Conservation (phyloP, 2,329 filamentous ascomycete genomes). For the Cylindrodendrum hubeiense region DNA sequence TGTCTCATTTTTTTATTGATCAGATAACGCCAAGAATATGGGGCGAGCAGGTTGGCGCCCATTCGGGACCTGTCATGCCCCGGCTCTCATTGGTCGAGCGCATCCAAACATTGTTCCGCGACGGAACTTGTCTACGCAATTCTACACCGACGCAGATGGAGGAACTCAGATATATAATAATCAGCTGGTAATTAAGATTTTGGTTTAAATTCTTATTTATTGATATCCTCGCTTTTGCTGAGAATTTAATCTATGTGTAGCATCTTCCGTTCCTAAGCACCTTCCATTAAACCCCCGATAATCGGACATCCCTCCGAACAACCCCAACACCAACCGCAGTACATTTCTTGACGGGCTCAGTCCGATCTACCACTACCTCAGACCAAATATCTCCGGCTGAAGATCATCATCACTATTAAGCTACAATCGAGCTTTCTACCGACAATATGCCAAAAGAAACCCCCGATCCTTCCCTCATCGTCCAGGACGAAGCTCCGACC, state of each 20-base stretch:
- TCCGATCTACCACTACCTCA: neutral
- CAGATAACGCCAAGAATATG: neutral
- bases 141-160: neutral
- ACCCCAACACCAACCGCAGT: neutral
- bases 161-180: neutral
- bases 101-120: neutral
- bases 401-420: neutral
- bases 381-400: too few relatives aligned
- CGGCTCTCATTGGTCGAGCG: slow-evolving; percentile 33
- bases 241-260: neutral
- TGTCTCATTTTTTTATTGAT: neutral
- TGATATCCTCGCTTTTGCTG: neutral
- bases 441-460: neutral
- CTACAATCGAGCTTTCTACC: neutral
- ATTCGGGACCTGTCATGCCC: slow-evolving; percentile 41
- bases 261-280: neutral
- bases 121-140: neutral
- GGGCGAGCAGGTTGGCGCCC: slow-evolving; percentile 6
- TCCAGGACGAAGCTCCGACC: slow-evolving; percentile 4
- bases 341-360: neutral
- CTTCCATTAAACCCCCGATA: neutral
- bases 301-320: neutral
- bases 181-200: too few relatives aligned
- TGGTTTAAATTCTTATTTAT: neutral
- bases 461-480: neutral